Base-by-base conservation (phyloP, 306 rosid species). In the Inga laurina region DNA sequence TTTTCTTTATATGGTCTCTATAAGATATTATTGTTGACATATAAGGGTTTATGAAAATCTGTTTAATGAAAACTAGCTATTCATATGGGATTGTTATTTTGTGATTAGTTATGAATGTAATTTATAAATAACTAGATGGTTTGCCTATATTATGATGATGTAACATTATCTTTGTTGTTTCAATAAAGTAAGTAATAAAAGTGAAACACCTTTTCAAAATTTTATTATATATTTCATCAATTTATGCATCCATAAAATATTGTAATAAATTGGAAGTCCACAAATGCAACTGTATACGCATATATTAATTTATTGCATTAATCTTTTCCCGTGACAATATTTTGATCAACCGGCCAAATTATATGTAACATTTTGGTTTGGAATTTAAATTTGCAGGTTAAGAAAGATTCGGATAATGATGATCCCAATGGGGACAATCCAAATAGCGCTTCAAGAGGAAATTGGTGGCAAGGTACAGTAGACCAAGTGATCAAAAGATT, bases 401-500 rank as follows among this genome's bases (percentile, higher is more conserved):
- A 91, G 86, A 93, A 92, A 80, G 97, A 93, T 68, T 88, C 78
- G 57, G 80, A 81, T 12, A 88, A 81, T 8, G 93, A 81, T 37
- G 93, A 91, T 67, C 72, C 85, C 65, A 87, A 84, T 81, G 96
- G 86, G 56, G 86, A 75, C 61, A 88, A 88, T 78, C 82, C 94
- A 30, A 87, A 87, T 84, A 59, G 84, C 13, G 91, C 90, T 75
- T 91, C 97, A 59, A 86, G 98, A 43, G 98, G 97, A 81, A 93
- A 95, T 83, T 95, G 98, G 98, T 95, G 98, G 98, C 83, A 95
- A 88, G 98, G 98, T 95, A 65, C 71, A 65, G 71, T 76, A n/a
- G 13, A 71, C 37, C 32, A 78, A 30, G 54, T 62, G 71, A 64
- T 61, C 49, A 27, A 45, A 70, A 52, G 34, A 46, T 77, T 76